Conservation (phyloP, 176 grass and related monocot species). For the Juncus inflexus region DNA sequence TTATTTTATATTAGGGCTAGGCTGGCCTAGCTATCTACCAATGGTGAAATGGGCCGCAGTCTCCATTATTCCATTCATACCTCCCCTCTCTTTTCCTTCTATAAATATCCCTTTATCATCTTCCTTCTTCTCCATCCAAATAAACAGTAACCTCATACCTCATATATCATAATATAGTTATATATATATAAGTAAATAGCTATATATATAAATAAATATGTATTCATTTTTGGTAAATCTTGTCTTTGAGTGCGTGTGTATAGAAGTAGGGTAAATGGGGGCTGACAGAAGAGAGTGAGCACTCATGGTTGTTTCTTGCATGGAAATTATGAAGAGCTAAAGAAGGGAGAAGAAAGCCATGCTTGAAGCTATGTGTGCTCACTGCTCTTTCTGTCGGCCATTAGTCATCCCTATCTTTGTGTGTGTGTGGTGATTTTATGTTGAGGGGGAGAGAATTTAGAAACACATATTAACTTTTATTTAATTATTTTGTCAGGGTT, state of each 20-base stretch:
- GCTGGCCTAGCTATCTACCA: constrained; percentile 19
- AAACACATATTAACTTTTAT: neutral
- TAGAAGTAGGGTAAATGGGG: constrained; percentile 21
- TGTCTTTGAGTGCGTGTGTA: neutral
- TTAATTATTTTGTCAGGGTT: neutral
- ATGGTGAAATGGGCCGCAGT: constrained; percentile 32
- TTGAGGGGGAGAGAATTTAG: constrained; percentile 1
- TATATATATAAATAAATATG: too few species aligned
- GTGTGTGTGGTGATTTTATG: constrained; percentile 21
- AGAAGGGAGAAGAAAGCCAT: constrained; percentile 28
- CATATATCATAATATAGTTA: too few species aligned
- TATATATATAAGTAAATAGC: too few species aligned
- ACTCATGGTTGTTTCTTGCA: constrained; percentile 82
- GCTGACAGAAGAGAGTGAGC: constrained; percentile 87
- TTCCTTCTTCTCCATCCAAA: constrained; percentile 43
- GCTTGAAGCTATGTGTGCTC: constrained; percentile 48
- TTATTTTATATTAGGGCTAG: constrained; percentile 4
- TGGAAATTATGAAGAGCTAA: constrained; percentile 17
- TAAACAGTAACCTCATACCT: constrained; percentile 49
- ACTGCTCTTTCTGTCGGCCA: constrained; percentile 40
- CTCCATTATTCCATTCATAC: constrained; percentile 78
- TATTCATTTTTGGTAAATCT: neutral
- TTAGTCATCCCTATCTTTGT: constrained; percentile 25
- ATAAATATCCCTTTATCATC: constrained; percentile 54
- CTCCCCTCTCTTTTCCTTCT: constrained; percentile 32